Evolutionary conservation across 805 yeast genomes (phyloP).

Genomic region (Wickerhamiella alocasiicola): DNA sequence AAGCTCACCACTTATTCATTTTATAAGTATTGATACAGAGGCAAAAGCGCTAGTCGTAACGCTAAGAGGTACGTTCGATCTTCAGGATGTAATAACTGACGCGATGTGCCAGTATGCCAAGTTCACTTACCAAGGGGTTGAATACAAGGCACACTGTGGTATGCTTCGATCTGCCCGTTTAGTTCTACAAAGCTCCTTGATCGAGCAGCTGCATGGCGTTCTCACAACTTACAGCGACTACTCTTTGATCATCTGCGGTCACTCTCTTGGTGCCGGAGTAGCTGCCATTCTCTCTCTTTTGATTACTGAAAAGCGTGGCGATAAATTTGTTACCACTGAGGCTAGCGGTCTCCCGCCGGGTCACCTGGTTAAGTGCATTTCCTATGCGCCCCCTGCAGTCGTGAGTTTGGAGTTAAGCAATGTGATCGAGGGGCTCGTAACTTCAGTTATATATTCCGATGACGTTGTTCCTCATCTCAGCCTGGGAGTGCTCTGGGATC

Average conservation of each 20-base stretch:
- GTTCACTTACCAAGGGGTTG: conserved; percentile 23
- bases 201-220: not conserved
- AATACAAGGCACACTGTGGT: conserved; percentile 26
- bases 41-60: conserved; percentile 26
- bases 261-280: conserved; percentile 29
- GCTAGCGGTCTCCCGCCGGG: conserved; percentile 22
- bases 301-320: conserved; percentile 19
- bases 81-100: conserved; percentile 27
- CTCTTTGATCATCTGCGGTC: conserved; percentile 27
- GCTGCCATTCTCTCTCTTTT: conserved; percentile 25
- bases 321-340: conserved; percentile 20
- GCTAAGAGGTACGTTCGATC: conserved; percentile 27
- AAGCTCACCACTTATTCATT: conserved; percentile 26
- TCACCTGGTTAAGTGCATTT: conserved; percentile 23
- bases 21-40: conserved; percentile 21
- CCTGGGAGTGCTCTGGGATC: conserved; percentile 26
- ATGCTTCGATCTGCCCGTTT: conserved; percentile 25
- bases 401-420: conserved; percentile 21
- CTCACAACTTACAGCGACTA: conserved; percentile 16
- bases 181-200: not conserved
- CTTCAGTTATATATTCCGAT: conserved; percentile 26
- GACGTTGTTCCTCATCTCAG: conserved; percentile 28
- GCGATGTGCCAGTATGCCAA: conserved; percentile 25
- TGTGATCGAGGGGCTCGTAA: conserved; percentile 22
- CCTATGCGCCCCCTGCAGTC: conserved; percentile 28